phyloP scores from a whole-genome alignment of 768 basidiomycete species.

The Collybia sp. region DNA sequence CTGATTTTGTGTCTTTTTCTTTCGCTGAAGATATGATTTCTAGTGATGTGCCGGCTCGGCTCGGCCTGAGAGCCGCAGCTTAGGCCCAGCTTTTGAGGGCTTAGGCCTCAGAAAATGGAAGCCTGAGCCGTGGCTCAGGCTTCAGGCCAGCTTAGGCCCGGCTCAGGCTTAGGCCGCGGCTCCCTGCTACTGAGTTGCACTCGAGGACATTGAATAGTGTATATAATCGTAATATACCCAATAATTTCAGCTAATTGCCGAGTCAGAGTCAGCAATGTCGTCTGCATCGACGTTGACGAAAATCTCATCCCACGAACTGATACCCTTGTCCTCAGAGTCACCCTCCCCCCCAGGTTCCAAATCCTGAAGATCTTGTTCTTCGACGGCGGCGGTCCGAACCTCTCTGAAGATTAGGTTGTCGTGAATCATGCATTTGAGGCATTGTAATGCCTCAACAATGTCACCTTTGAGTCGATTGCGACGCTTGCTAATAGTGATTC shows the following conservation, averaged over 20 bases:
- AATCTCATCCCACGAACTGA: too few relatives aligned
- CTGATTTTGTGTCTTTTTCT: too few relatives aligned
- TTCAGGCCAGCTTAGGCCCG: constrained; percentile 7
- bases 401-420: constrained; percentile 20
- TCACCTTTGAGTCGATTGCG: constrained; percentile 27
- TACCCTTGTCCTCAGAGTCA: too few relatives aligned
- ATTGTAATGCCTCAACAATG: constrained; percentile 28
- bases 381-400: constrained; percentile 2
- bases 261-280: too few relatives aligned
- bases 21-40: too few relatives aligned
- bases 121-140: constrained; percentile 9
- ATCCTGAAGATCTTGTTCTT: too few relatives aligned
- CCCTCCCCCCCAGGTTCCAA: too few relatives aligned
- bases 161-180: not conserved
- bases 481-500: constrained; percentile 31
- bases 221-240: too few relatives aligned
- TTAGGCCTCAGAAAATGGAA: constrained; percentile 12
- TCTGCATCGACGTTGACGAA: too few relatives aligned
- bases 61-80: constrained; percentile 15
- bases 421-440: constrained; percentile 18
- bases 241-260: too few relatives aligned
- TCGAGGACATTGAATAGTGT: too few relatives aligned
- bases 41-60: constrained; percentile 19
- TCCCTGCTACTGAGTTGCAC: too few relatives aligned
- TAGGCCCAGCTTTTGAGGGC: constrained; percentile 17